These are phyloP conservation scores for Mortierella sp. DNA, from an alignment of 371 early-diverging fungal genomes.

Conservation along the genomic window DNA sequence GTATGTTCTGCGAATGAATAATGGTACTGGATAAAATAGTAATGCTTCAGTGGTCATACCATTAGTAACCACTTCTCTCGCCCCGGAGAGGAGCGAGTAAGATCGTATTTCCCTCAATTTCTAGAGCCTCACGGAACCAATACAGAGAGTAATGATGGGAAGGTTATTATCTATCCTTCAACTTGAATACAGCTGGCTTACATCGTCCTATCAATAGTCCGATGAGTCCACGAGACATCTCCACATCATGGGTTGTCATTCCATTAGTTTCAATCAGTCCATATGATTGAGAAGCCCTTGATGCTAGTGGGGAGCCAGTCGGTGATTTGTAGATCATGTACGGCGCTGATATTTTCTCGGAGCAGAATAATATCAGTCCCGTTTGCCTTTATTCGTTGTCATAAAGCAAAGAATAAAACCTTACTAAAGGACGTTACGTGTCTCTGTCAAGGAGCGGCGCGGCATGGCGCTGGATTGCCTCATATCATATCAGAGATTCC, in stretches of 20 bases:
- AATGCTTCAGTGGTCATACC: not conserved
- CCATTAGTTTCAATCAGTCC: no score
- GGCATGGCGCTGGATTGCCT: no score
- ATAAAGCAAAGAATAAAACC: no score
- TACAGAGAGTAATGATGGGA: not conserved
- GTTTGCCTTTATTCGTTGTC: no score
- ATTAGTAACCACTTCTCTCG: not conserved
- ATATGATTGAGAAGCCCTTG: no score
- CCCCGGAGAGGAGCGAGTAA: not conserved
- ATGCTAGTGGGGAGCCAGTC: no score
- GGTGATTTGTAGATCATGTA: no score
- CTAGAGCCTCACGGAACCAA: slow-evolving; percentile 9
- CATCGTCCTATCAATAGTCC: not conserved
- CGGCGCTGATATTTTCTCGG: no score
- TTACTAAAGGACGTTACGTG: no score
- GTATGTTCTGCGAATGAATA: not conserved
- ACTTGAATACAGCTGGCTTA: not conserved
- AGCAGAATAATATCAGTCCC: no score
- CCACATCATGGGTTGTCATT: not conserved
- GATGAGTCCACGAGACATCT: not conserved
- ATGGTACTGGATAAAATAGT: not conserved
- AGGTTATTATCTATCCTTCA: not conserved
- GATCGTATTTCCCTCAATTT: slow-evolving; percentile 13
- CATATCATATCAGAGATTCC: no score
- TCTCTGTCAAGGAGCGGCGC: no score